These are phyloP conservation scores for Globisporangium nagaii DNA, from an alignment of 352 stramenopile species.

Conservation along the genomic window DNA sequence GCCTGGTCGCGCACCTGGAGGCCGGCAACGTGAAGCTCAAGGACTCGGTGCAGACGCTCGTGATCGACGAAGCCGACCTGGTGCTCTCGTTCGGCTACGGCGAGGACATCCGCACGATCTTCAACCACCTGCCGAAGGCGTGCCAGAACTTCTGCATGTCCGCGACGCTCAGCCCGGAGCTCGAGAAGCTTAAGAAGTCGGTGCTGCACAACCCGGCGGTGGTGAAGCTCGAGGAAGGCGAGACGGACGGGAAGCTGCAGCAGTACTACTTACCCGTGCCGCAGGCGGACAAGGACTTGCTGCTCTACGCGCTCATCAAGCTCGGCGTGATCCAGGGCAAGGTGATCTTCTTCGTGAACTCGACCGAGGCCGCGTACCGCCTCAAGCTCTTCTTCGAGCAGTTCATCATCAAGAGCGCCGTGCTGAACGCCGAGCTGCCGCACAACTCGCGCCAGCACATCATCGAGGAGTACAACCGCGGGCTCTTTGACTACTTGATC, in stretches of 20 bases:
- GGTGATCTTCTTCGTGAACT: conserved; percentile 99
- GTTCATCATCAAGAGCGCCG: conserved; percentile 97
- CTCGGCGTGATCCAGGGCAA: conserved; percentile 96
- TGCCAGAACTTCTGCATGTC: conserved; percentile 99
- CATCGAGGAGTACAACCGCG: conserved; percentile 92
- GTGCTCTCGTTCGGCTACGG: conserved; percentile 97
- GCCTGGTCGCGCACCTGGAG: conserved; percentile 89
- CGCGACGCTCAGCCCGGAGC: conserved; percentile 94
- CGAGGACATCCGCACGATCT: conserved; percentile 91
- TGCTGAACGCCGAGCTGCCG: conserved; percentile 98
- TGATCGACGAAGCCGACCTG: conserved; percentile 98
- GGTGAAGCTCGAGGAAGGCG: conserved; percentile 94
- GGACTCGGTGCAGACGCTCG: conserved; percentile 92
- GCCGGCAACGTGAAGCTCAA: conserved; percentile 79
- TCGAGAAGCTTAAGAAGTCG: conserved; percentile 96
- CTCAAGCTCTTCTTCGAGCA: conserved; percentile 99
- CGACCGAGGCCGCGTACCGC: conserved; percentile 90
- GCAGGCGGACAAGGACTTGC: conserved; percentile 92
- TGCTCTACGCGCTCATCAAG: conserved; percentile 98
- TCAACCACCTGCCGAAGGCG: conserved; percentile 95
- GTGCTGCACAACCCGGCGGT: conserved; percentile 96
- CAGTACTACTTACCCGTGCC: conserved; percentile 94
- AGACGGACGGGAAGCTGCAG: conserved; percentile 87
- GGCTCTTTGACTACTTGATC: conserved; percentile 99
- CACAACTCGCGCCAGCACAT: conserved; percentile 97